Evolutionary conservation across 75 land plant genomes (phyloP), one percentile per base, ranked within the genome.

Genomic region (Cupressus sempervirens): DNA sequence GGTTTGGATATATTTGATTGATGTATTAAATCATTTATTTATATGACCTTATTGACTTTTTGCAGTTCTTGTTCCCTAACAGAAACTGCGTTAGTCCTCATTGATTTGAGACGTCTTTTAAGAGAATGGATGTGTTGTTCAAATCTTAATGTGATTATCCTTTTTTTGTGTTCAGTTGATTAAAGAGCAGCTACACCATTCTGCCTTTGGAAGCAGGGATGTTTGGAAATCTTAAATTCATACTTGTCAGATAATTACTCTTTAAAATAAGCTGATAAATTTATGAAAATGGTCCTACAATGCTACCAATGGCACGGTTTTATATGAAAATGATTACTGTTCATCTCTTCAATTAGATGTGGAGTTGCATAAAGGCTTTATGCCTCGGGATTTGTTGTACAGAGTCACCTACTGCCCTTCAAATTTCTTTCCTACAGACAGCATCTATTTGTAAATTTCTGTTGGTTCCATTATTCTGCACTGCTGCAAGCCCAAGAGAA

Each of bases 1-100:
- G 48, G 80, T 77, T 77, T 77, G 80, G 40, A 36, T 74, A 18
- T 40, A 41, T 79, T 46, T 38, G 48, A 79, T 79, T 23, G n/a
- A 43, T 36, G 26, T 6, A 79, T 41, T n/a, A 45, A 79, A 62
- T 23, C 67, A 23, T 62, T 62, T 79, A n/a, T 43, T 43, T 43
- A 45, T 3, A 43, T 36, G 30, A 79, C 15, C 43, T 26, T 29
- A 0, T 43, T 41, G 23, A 26, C 43, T 38, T 41, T 41, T 79
- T 43, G 26, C 29, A 79, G 45, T 12, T 23, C 43, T 20, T 11
- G 10, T 45, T 3, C 50, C 11, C 20, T 41, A 26, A 43, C 4
- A 26, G 26, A 43, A 43, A 43, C 0, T 23, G 3, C 12, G 9
- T 8, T n/a, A 46, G 11, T 46, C 26, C n/a, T 43, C 14, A 26